phyloP scores from a whole-genome alignment of 805 yeast species.

The Ogataea ganodermae region DNA sequence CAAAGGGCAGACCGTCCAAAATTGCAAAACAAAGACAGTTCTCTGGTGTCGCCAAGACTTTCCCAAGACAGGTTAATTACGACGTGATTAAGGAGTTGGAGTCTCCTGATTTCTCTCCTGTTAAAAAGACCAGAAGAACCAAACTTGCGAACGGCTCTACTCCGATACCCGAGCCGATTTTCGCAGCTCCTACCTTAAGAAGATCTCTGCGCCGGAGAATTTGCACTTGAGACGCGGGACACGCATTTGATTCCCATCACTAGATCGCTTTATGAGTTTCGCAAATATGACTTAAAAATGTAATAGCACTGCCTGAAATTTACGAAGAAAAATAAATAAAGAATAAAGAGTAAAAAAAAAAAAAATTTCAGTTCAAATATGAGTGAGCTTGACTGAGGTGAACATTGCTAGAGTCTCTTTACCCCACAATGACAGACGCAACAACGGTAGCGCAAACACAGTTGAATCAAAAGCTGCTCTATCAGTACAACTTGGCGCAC shows the following conservation, averaged over 20 bases:
- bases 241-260: background rate
- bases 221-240: conserved; percentile 8
- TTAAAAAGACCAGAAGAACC: background rate
- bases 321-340: background rate
- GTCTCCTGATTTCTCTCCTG: conserved; percentile 15
- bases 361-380: background rate
- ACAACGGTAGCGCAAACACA: conserved; percentile 10
- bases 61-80: background rate
- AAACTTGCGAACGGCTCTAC: background rate
- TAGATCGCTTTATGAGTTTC: conserved; percentile 1
- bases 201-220: background rate
- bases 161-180: background rate
- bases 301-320: conserved; percentile 2
- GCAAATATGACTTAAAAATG: background rate
- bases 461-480: conserved; percentile 10
- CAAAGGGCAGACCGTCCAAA: background rate
- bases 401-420: background rate
- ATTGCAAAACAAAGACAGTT: background rate
- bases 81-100: conserved; percentile 5
- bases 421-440: background rate
- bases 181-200: background rate
- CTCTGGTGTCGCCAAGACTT: conserved; percentile 2
- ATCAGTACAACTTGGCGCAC: conserved; percentile 25
- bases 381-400: no score
- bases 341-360: background rate